These are phyloP conservation scores for Pyrus communis DNA, from an alignment of 306 rosid genomes.

Conservation along the genomic window DNA sequence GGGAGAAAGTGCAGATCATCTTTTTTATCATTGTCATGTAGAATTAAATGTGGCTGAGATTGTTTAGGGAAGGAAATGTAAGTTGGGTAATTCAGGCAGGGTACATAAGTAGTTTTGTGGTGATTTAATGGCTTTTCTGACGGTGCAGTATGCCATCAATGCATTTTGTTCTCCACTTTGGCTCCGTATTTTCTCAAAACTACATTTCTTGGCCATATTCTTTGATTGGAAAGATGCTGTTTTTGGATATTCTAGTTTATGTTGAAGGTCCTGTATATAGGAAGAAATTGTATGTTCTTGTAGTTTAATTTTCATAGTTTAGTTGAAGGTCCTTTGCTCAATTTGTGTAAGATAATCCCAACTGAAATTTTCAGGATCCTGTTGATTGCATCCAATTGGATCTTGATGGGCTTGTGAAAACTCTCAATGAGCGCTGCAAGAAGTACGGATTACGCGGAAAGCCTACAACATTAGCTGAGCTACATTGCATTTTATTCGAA, in stretches of 20 bases:
- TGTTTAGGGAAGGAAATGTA: too few relatives aligned
- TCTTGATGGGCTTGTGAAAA: constrained; percentile 74
- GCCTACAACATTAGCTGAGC: constrained; percentile 72
- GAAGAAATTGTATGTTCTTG: background rate
- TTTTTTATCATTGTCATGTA: background rate
- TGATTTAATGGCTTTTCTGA: too few relatives aligned
- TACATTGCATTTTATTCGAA: background rate
- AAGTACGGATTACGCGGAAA: constrained; percentile 71
- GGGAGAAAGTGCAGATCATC: background rate
- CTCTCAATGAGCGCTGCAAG: constrained; percentile 86
- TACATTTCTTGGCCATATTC: background rate
- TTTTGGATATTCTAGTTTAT: background rate
- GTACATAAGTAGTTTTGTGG: too few relatives aligned
- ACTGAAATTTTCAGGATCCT: constrained; percentile 50
- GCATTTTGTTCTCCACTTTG: background rate
- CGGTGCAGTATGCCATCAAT: background rate
- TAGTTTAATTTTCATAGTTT: background rate
- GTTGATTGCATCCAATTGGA: constrained; percentile 63
- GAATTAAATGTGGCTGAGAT: background rate
- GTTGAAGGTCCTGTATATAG: background rate
- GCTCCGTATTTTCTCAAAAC: background rate
- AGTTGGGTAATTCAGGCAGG: too few relatives aligned
- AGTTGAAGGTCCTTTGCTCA: background rate
- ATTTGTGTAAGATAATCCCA: constrained; percentile 15
- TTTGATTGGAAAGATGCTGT: background rate